A percentile compares a stretch with the other conserved stretches of the same genome.
phyloP scores from a whole-genome alignment of 768 basidiomycete genomes.

The Mycena olivaceomarginata region DNA sequence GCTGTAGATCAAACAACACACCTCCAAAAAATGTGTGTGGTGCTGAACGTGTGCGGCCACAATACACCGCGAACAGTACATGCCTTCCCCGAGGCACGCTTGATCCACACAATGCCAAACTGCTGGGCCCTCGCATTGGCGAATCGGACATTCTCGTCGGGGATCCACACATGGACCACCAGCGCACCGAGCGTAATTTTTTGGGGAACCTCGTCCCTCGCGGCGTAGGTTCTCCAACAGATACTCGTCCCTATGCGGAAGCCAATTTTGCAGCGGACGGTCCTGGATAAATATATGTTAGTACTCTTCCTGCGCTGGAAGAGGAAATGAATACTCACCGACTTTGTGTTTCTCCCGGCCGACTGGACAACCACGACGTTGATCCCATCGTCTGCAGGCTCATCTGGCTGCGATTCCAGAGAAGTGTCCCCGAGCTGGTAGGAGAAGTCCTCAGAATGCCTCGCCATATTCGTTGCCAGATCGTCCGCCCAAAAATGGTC shows the following conservation, averaged over 20 bases:
- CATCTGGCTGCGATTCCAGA: neutral
- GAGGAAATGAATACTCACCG: neutral
- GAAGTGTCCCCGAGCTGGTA: constrained; percentile 9
- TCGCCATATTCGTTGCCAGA: constrained; percentile 4
- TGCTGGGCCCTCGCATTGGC: neutral
- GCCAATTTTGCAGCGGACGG: constrained; percentile 12
- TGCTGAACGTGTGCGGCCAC: neutral
- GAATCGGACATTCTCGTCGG: too few relatives aligned
- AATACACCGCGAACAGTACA: constrained; percentile 3
- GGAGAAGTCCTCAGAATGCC: neutral
- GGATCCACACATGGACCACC: neutral
- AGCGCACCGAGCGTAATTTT: neutral
- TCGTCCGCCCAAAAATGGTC: constrained; percentile 6
- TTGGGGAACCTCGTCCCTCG: constrained; percentile 14
- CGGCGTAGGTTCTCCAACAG: neutral
- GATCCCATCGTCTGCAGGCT: neutral
- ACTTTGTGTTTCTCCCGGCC: neutral
- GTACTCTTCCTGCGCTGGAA: too few relatives aligned
- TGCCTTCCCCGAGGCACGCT: neutral
- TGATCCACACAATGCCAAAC: constrained; percentile 8
- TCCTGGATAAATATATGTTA: constrained; percentile 1
- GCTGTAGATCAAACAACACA: neutral
- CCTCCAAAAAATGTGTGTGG: constrained; percentile 20
- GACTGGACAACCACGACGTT: neutral
- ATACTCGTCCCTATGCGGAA: neutral